Evolutionary conservation across 345 rosid species (phyloP).

Genomic region (Acer negundo): DNA sequence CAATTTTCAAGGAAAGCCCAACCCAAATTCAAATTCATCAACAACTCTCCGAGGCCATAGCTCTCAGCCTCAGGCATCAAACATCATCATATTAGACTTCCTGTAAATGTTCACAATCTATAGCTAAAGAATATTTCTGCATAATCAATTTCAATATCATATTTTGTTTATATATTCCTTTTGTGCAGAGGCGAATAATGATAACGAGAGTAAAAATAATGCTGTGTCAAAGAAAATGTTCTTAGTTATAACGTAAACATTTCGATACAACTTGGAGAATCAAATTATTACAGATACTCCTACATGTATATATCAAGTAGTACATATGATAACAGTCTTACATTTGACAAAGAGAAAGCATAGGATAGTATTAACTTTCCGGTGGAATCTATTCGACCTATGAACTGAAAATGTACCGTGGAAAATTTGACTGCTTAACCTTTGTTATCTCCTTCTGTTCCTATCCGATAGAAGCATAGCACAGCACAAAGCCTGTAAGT

Average conservation of each 20-base stretch:
- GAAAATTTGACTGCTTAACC: not conserved
- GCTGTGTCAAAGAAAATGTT: not conserved
- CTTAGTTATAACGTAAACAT: not conserved
- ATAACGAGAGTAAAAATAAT: not conserved
- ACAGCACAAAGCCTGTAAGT: not conserved
- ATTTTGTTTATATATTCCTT: too few species aligned
- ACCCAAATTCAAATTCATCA: too few species aligned
- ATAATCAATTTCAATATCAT: too few species aligned
- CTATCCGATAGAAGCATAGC: not conserved
- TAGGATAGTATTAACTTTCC: not conserved
- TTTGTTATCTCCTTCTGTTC: not conserved
- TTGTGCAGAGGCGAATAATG: not conserved
- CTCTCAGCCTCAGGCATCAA: not conserved
- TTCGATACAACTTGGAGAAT: not conserved
- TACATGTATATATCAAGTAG: not conserved
- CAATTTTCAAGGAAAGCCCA: too few species aligned
- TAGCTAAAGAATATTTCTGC: too few species aligned
- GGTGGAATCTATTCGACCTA: not conserved
- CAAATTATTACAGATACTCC: not conserved
- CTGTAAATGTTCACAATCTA: too few species aligned
- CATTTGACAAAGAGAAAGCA: not conserved
- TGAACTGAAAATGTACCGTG: not conserved
- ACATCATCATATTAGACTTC: not conserved
- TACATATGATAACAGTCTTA: not conserved
- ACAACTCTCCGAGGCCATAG: too few species aligned